Conservation (phyloP, 306 rosid genomes). For the Quercus alba region DNA sequence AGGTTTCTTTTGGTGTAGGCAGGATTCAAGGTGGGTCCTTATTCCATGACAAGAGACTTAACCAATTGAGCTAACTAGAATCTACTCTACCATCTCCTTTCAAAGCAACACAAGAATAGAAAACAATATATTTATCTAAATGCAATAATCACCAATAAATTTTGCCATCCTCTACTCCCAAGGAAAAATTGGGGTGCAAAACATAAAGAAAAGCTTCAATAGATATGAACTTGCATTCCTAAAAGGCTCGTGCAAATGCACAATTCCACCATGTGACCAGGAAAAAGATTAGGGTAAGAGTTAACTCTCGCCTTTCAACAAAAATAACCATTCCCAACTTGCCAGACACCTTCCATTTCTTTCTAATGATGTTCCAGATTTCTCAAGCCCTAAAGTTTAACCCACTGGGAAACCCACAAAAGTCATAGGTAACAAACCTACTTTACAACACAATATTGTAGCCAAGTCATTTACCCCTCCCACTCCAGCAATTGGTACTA, state of each 20-base stretch:
- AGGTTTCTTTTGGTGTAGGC: no score
- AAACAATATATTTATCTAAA: not conserved
- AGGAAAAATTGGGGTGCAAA: not conserved
- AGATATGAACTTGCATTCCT: not conserved
- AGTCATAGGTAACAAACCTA: no score
- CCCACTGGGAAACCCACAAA: no score
- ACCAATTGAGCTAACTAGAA: no score
- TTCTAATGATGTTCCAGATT: not conserved
- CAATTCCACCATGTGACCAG: no score
- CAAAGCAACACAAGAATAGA: not conserved
- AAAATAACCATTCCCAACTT: not conserved
- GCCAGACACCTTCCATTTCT: not conserved
- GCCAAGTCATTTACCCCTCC: no score
- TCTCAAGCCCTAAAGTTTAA: not conserved
- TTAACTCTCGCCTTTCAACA: not conserved
- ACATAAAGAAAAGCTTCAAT: not conserved
- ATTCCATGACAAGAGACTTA: no score
- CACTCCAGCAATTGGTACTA: no score
- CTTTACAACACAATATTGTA: no score
- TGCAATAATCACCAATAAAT: not conserved
- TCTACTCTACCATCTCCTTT: not conserved
- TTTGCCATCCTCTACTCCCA: not conserved
- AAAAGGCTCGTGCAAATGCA: not conserved
- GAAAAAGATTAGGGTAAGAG: no score
- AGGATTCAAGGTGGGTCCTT: no score